These are phyloP conservation scores for Aureobasidium leucospermi DNA, from an alignment of 2,329 filamentous ascomycete genomes.

Conservation along the genomic window DNA sequence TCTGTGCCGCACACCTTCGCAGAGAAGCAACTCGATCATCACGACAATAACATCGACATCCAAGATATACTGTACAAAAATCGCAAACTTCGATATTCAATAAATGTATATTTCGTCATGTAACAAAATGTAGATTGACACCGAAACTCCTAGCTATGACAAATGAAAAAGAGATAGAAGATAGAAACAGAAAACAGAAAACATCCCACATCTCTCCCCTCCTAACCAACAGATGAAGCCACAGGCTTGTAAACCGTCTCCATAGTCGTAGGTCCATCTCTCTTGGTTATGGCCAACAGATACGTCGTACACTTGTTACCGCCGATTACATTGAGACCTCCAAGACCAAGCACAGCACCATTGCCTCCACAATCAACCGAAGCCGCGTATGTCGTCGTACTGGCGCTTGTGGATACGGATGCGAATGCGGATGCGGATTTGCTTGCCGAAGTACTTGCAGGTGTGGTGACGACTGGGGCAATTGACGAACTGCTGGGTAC, in stretches of 20 bases:
- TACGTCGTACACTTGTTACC: background rate
- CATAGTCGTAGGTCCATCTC: background rate
- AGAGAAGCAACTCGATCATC: too few species aligned
- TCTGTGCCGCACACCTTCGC: too few species aligned
- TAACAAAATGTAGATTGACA: too few species aligned
- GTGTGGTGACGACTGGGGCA: too few species aligned
- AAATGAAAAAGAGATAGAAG: too few species aligned
- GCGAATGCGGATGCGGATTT: background rate
- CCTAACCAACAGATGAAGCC: background rate
- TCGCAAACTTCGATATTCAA: too few species aligned
- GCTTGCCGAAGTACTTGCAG: background rate
- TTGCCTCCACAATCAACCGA: background rate
- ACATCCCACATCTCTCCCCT: too few species aligned
- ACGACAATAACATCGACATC: too few species aligned
- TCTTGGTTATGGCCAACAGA: background rate
- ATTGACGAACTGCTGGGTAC: background rate
- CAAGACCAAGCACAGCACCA: background rate
- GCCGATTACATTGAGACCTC: background rate
- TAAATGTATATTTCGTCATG: too few species aligned
- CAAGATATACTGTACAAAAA: too few species aligned
- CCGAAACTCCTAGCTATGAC: too few species aligned
- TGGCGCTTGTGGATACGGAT: background rate
- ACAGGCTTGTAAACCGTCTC: background rate
- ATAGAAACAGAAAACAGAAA: too few species aligned
- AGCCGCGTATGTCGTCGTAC: background rate